Conservation (phyloP, 1,284 basidiomycete species). For the Sporisorium iseilematis-ciliati region DNA sequence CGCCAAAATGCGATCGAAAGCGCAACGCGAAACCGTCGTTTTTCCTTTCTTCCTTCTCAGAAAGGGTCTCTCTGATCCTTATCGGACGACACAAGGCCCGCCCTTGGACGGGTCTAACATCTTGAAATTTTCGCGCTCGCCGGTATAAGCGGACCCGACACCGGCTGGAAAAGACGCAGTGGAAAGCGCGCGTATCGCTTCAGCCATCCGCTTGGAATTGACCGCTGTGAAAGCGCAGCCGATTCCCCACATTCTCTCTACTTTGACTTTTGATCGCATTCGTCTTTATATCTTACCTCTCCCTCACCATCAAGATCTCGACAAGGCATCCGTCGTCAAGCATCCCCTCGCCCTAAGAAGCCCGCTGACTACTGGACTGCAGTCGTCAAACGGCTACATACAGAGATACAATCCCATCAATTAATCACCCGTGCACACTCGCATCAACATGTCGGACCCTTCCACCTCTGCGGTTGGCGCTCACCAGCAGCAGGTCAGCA, state of each 20-base stretch:
- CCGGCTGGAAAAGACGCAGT: conserved; percentile 16
- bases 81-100: conserved; percentile 22
- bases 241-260: conserved; percentile 33
- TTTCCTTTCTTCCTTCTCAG: conserved; percentile 12
- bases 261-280: neutral
- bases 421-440: neutral
- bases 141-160: conserved; percentile 31
- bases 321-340: neutral
- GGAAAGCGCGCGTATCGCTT: conserved; percentile 1
- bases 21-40: neutral
- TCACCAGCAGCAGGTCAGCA: conserved; percentile 26
- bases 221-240: conserved; percentile 26
- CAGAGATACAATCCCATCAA: neutral
- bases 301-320: neutral
- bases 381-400: too few species aligned
- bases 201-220: conserved; percentile 2
- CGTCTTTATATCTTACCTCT: neutral
- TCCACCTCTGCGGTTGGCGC: conserved; percentile 45
- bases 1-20: conserved; percentile 32
- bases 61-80: neutral
- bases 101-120: neutral
- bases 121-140: neutral
- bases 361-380: neutral
- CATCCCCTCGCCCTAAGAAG: too few species aligned
- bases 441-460: conserved; percentile 43